Conservation (phyloP, 169 alveolate species). For the Besnoitia besnoiti region DNA sequence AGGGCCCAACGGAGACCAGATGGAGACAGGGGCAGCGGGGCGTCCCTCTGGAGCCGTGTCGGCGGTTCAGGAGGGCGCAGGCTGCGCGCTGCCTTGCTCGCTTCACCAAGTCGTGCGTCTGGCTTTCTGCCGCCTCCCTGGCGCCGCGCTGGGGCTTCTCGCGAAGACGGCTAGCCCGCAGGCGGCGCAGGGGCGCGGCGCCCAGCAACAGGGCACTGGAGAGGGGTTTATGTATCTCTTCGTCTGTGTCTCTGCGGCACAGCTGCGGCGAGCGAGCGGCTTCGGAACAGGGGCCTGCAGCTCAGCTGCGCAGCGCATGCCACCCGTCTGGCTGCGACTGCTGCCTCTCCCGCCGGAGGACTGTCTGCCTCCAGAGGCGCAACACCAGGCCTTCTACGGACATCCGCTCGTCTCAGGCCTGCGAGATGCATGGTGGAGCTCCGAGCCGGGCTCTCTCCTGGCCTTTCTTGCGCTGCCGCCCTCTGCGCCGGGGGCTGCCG, state of each 20-base stretch:
- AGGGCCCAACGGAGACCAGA: background rate
- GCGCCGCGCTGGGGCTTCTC: slow-evolving; percentile 40
- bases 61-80: background rate
- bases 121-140: slow-evolving; percentile 36
- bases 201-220: background rate
- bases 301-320: background rate
- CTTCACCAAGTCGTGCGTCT: background rate
- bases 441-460: background rate
- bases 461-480: slow-evolving; percentile 19
- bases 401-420: slow-evolving; percentile 31
- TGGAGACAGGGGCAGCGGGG: background rate
- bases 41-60: background rate
- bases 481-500: background rate
- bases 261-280: background rate
- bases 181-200: background rate
- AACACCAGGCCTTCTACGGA: slow-evolving; percentile 4
- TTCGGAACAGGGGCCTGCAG: background rate
- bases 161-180: slow-evolving; percentile 51
- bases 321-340: slow-evolving; percentile 9
- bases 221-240: background rate
- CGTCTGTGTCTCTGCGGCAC: background rate
- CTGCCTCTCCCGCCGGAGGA: slow-evolving; percentile 50
- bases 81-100: background rate
- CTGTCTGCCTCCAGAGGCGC: background rate
- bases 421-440: slow-evolving; percentile 28